Evolutionary conservation across 371 early-diverging fungal species (phyloP), one percentile per base, ranked within the genome.

Genomic region (Smittium mucronatum): DNA sequence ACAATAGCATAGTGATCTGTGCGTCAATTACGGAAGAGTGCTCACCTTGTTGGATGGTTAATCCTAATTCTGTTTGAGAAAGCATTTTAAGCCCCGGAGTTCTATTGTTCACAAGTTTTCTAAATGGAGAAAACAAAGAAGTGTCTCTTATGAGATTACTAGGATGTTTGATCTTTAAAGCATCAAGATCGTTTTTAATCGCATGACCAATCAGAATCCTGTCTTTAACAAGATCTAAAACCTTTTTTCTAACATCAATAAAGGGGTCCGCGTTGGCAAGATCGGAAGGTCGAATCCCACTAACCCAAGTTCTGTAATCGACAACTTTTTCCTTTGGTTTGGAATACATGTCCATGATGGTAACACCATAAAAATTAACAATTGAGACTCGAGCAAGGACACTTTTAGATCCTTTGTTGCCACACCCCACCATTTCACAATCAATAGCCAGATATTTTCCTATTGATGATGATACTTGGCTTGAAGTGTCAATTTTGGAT

Each of bases 351-450:
- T 98, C 98, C 70, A 94, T 72, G 1, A 98, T 66, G 0, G 86
- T 82, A 60, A 90, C 87, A 25, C 98, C 97, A 71, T 93, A 85
- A 77, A 81, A 97, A 80, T 98, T 97, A 70, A 97, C 96, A 11
- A 98, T 75, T 61, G 87, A 86, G 26, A 97, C 93, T 32, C 98
- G 86, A 0, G 96, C 98, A 64, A 98, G 76, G 21, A 86, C 90
- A 2, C 94, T 92, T 34, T 86, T 77, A 16, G 57, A 70, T 1
- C 95, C 98, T 34, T 85, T 87, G 21, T 84, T 82, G 0, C 96
- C 97, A n/a, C 90, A 90, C 34, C 97, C 97, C 61, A 98, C 97
- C 97, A 96, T 97, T 78, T 97, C 98, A 79, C 98, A 98, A 86
- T 98, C 98, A 31, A 98, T 90, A 11, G 93, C 97, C 1, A 98